Evolutionary conservation across 495 filamentous ascomycete genomes (phyloP).

Genomic region (Lasiosphaeris hirsuta): DNA sequence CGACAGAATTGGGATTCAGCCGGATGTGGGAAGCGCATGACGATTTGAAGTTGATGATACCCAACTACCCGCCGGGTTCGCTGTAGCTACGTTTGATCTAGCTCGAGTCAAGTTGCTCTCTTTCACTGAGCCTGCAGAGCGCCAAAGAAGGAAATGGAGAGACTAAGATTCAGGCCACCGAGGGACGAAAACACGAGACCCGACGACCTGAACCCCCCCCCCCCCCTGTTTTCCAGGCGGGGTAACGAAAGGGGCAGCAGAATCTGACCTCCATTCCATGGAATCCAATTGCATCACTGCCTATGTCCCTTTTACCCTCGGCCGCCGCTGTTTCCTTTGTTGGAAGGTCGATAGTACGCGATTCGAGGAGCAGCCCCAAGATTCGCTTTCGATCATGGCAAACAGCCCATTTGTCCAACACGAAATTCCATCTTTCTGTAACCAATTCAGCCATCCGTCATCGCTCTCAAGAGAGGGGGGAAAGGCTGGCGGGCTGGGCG

Average conservation of each 20-base stretch:
- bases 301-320: conserved; percentile 3
- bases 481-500: neutral
- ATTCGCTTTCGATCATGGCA: neutral
- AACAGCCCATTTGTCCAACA: neutral
- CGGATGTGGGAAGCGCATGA: conserved; percentile 19
- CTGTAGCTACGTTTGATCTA: conserved; percentile 1
- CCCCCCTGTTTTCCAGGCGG: conserved; percentile 3
- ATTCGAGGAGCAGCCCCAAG: neutral
- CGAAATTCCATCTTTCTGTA: neutral
- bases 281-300: neutral
- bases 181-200: neutral
- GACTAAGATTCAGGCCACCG: no score
- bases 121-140: neutral
- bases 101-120: neutral
- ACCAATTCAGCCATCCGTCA: conserved; percentile 3
- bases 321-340: neutral
- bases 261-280: conserved; percentile 8
- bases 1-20: conserved; percentile 18
- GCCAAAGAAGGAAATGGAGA: no score
- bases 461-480: neutral
- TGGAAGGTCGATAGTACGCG: neutral
- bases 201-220: neutral
- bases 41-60: conserved; percentile 16
- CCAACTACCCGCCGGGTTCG: conserved; percentile 6
- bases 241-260: conserved; percentile 8